Evolutionary conservation across 2,329 filamentous ascomycete species (phyloP), one percentile per base, ranked within the genome.

Genomic region (Fusarium lyarnte): DNA sequence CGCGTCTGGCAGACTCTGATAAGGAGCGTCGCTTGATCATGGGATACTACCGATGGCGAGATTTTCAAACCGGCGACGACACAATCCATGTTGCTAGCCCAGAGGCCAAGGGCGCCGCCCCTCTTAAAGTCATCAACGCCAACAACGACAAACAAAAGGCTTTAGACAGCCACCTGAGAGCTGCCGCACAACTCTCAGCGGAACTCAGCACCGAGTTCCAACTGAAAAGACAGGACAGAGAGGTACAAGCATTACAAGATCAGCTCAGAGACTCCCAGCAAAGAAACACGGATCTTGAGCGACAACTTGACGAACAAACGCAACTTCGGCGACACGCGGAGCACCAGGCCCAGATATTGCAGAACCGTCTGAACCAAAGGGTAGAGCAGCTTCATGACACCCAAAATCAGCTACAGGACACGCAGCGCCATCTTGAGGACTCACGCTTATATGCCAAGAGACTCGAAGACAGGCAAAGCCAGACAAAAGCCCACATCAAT

Each of bases 281-380:
- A 6, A 43, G 41, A 33, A 14, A 33, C 6, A 13, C 12, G 5
- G 31, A 14, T 13, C 12, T 33, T 13, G 4, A 25, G 17, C 5
- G 7, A 25, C 4, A 19, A 25, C 4, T 25, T 11, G 2, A 19
- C 10, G 16, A 43, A 11, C 2, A 8, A 7, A 12, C 16, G 0
- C 16, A 12, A 6, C 23, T 12, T 17, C 23, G n/a, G 11, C 41
- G 1, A 1, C 8, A 43, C 2, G 6, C 23, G 4, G 23, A 3
- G 0, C 23, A 7, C 0, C 5, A 8, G 4, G 8, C 23, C 0
- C 10, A 12, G 16, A 16, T 7, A 5, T 19, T n/a, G 2, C n/a
- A 42, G 16, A 5, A 16, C n/a, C n/a, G 2, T 8, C 39, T 42
- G 9, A 4, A 11, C 3, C 6, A 42, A 42, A 23, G 7, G 16